Conservation (phyloP, 179 eudicot species). For the Beta lomatogona region DNA sequence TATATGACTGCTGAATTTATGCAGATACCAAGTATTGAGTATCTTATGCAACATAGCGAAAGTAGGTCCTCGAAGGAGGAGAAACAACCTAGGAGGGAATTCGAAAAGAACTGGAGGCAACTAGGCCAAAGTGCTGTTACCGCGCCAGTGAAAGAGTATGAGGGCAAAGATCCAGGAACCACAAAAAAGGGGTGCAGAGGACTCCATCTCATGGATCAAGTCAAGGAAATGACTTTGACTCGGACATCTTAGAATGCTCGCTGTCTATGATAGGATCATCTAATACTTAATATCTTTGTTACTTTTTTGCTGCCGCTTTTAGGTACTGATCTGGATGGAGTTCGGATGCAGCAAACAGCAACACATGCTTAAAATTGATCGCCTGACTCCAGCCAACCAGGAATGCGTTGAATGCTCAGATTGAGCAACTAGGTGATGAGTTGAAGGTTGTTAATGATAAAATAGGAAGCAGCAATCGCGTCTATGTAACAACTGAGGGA, state of each 20-base stretch:
- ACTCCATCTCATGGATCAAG: conserved; percentile 82
- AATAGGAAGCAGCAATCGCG: conserved; percentile 40
- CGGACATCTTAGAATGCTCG: not conserved
- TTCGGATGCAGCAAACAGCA: conserved; percentile 60
- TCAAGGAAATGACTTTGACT: conserved; percentile 54
- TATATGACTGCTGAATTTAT: conserved; percentile 19
- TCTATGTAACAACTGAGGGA: conserved; percentile 40
- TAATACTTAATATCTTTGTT: not conserved
- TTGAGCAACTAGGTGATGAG: conserved; percentile 44
- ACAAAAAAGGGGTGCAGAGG: no score
- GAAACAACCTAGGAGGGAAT: conserved; percentile 79
- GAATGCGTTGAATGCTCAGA: conserved; percentile 40
- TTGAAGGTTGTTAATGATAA: conserved; percentile 36
- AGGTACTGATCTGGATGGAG: conserved; percentile 75
- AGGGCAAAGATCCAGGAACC: conserved; percentile 83
- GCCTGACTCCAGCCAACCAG: conserved; percentile 47
- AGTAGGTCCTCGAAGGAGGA: conserved; percentile 78
- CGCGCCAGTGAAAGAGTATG: conserved; percentile 66
- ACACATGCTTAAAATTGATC: conserved; percentile 46
- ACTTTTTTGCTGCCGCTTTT: conserved; percentile 47
- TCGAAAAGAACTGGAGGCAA: conserved; percentile 82
- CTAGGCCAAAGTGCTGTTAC: conserved; percentile 79
- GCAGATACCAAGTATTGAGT: conserved; percentile 74
- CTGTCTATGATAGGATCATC: conserved; percentile 1
- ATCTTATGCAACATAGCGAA: conserved; percentile 88